Evolutionary conservation across 2,329 filamentous ascomycete species (phyloP).

Genomic region (Fusarium odoratissimum): DNA sequence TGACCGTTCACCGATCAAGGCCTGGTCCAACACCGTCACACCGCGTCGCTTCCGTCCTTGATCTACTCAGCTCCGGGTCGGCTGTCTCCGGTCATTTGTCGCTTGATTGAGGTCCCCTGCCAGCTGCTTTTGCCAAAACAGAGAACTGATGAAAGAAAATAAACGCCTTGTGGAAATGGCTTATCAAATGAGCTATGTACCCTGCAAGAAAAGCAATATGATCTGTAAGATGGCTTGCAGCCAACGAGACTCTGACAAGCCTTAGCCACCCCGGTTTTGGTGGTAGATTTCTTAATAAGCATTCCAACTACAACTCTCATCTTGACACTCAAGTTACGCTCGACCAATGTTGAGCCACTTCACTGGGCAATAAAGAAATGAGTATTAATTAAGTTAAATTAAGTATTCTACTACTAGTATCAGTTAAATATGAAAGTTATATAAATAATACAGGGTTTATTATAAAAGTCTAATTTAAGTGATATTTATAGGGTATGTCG

Average conservation of each 20-base stretch:
- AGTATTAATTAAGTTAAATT: background rate
- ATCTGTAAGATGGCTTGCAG: background rate
- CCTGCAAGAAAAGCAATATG: background rate
- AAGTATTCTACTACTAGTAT: rapidly evolving
- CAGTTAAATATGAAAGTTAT: rapidly evolving
- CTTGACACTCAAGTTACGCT: rapidly evolving
- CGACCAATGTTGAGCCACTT: rapidly evolving
- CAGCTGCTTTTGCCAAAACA: background rate
- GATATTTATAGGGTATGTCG: background rate
- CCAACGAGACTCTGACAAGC: rapidly evolving
- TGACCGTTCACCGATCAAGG: background rate
- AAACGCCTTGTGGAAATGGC: background rate
- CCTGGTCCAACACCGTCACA: background rate
- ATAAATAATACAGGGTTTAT: rapidly evolving
- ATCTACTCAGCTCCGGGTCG: background rate
- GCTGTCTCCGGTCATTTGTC: background rate
- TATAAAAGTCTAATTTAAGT: rapidly evolving
- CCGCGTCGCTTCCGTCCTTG: background rate
- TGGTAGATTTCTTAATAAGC: background rate
- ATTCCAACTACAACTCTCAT: background rate
- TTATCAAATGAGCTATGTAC: background rate
- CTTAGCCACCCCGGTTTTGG: no score
- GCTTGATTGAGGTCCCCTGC: background rate
- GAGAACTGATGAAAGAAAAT: background rate
- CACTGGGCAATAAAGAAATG: rapidly evolving